phyloP scores from a whole-genome alignment of 495 filamentous ascomycete genomes.

The Polyplosphaeria fusca region DNA sequence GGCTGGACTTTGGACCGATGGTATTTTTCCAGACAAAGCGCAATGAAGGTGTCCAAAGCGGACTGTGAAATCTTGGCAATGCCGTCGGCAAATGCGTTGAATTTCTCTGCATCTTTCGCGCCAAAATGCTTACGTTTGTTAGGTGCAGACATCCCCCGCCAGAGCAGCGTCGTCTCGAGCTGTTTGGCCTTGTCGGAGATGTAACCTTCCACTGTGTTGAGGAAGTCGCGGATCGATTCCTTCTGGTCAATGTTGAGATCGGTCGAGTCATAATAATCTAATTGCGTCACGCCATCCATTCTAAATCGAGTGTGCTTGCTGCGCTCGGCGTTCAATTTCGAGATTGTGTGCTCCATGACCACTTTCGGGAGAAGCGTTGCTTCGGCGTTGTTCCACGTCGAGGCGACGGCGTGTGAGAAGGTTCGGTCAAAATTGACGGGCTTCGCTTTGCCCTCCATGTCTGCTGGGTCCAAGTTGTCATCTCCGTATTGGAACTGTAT shows the following conservation, averaged over 20 bases:
- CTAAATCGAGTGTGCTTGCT: slow-evolving; percentile 57
- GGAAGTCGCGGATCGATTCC: slow-evolving; percentile 79
- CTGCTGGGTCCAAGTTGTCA: slow-evolving; percentile 88
- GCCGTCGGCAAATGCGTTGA: slow-evolving; percentile 50
- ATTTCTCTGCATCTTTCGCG: slow-evolving; percentile 16
- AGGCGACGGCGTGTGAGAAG: slow-evolving; percentile 74
- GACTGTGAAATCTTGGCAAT: slow-evolving; percentile 74
- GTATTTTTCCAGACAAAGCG: slow-evolving; percentile 83
- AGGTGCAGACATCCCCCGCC: slow-evolving; percentile 14
- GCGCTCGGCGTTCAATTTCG: slow-evolving; percentile 63
- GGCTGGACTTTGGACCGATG: slow-evolving; percentile 84
- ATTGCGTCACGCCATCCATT: slow-evolving; percentile 28
- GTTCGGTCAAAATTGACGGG: slow-evolving; percentile 92
- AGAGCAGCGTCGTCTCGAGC: slow-evolving; percentile 44
- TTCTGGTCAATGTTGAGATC: slow-evolving; percentile 73
- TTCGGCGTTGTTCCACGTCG: slow-evolving; percentile 76
- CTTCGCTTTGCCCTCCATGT: slow-evolving; percentile 93
- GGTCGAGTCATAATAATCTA: slow-evolving; percentile 61
- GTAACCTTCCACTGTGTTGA: slow-evolving; percentile 70
- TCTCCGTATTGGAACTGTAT: slow-evolving; percentile 98
- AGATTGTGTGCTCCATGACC: slow-evolving; percentile 61
- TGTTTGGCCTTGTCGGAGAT: slow-evolving; percentile 56
- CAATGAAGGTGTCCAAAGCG: slow-evolving; percentile 72
- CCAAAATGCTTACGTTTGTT: background rate
- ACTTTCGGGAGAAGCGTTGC: slow-evolving; percentile 67